phyloP scores from a whole-genome alignment of 1,139 yeast species.

The Meyerozyma carpophila region DNA sequence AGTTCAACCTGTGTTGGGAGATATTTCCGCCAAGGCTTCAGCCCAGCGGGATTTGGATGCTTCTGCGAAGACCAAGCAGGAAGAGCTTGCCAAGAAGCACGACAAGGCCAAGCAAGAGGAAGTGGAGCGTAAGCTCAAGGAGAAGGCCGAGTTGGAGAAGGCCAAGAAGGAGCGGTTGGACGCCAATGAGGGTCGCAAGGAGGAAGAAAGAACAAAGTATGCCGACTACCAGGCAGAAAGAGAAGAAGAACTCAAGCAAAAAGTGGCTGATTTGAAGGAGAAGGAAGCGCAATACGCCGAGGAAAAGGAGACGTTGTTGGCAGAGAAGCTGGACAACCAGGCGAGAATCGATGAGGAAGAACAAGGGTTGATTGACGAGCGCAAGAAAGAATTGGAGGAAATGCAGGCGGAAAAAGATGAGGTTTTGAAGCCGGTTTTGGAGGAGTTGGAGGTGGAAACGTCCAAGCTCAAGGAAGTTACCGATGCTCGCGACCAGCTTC shows the following conservation, averaged over 20 bases:
- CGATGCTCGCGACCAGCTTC: slow-evolving; percentile 32
- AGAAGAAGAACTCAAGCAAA: slow-evolving; percentile 31
- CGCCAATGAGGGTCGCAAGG: slow-evolving; percentile 36
- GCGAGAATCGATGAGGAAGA: slow-evolving; percentile 41
- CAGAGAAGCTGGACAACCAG: slow-evolving; percentile 36
- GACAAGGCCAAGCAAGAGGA: slow-evolving; percentile 46
- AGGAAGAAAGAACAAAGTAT: slow-evolving; percentile 34
- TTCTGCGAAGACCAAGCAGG: slow-evolving; percentile 23
- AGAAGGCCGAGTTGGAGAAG: slow-evolving; percentile 31
- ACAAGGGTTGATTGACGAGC: slow-evolving; percentile 30
- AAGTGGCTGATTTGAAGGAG: slow-evolving; percentile 30
- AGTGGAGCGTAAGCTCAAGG: slow-evolving; percentile 45
- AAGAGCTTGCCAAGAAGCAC: slow-evolving; percentile 30
- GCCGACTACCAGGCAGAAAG: slow-evolving; percentile 26
- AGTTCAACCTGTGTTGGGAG: slow-evolving; percentile 81
- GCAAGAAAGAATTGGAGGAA: slow-evolving; percentile 39
- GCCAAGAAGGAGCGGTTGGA: slow-evolving; percentile 35
- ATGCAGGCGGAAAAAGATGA: slow-evolving; percentile 45
- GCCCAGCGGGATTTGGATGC: slow-evolving; percentile 65
- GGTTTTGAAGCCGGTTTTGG: slow-evolving; percentile 34
- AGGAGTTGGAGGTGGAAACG: slow-evolving; percentile 35
- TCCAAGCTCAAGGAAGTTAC: slow-evolving; percentile 35
- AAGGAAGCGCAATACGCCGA: slow-evolving; percentile 29
- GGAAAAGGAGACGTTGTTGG: slow-evolving; percentile 33
- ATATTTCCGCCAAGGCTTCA: slow-evolving; percentile 66